Base-by-base conservation (phyloP, 2,329 filamentous ascomycete genomes). In the Truncatella angustata region DNA sequence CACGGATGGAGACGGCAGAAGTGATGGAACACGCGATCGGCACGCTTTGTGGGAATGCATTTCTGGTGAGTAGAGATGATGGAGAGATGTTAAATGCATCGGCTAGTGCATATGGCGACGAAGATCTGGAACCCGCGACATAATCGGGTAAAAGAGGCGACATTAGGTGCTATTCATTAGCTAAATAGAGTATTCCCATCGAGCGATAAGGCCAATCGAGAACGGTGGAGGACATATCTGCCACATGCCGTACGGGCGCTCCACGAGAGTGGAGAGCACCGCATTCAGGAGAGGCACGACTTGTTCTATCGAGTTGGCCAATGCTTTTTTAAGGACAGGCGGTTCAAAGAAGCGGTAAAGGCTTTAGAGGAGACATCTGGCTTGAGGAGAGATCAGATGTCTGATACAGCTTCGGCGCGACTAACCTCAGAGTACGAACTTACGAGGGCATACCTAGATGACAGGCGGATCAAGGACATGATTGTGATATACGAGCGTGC, bases 71-170 rank as follows among this genome's bases (percentile, higher is more conserved):
- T 18, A 65, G 61, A 16, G 56, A 52, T 12, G 61, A 58, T 4
- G 49, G 45, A 4, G 52, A 66, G 0, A 55, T 63, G 1, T 69
- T 63, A 40, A 67, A 71, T 72, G 65, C 70, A 72, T 45, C 58
- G 64, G 11, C 56, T 73, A 1, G 69, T 73, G 0, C 69, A 73
- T 34, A 21, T 66, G 20, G 66, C 68, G 5, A 64, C 58, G 4
- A 47, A 56, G 28, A 52, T 63, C 5, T 72, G 67, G 70, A 36
- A 64, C 12, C 49, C 59, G 34, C 48, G 56, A 32, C 43, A 60
- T n/a, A 49, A 47, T 5, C 16, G 30, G 9, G 21, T 18, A 23
- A 42, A 51, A 9, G n/a, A 58, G 30, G 32, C 44, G 35, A 53
- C 4, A 44, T 47, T 28, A 11, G 49, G 6, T 36, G 53, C 32